These are phyloP conservation scores for Carex littledalei DNA, from an alignment of 176 grass and related monocot species.

Conservation along the genomic window DNA sequence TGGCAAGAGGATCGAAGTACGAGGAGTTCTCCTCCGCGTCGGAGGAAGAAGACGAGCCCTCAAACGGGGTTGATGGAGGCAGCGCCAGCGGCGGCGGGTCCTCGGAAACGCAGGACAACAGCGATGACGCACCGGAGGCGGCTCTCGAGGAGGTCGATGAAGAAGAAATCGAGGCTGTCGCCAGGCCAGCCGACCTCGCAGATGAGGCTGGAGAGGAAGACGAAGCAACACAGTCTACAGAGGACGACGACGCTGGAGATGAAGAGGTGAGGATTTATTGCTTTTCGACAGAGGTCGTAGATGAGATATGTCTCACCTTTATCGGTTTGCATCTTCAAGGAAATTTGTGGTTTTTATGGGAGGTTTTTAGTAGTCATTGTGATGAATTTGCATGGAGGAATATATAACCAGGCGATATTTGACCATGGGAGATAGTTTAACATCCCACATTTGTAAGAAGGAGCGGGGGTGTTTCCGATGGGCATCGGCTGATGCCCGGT, in stretches of 20 bases:
- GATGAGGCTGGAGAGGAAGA: constrained; percentile 24
- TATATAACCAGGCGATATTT: background rate
- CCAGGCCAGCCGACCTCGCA: constrained; percentile 25
- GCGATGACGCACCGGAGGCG: background rate
- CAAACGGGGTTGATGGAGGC: constrained; percentile 29
- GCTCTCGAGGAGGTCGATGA: constrained; percentile 52
- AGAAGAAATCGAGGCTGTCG: constrained; percentile 70
- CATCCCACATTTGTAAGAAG: background rate
- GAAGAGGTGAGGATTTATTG: constrained; percentile 33
- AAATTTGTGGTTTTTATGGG: background rate
- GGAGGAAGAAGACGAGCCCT: constrained; percentile 45
- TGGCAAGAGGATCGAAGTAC: constrained; percentile 62
- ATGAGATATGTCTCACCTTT: background rate
- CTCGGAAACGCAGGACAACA: constrained; percentile 28
- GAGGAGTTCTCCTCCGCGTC: constrained; percentile 46
- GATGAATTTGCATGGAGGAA: background rate
- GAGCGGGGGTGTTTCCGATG: no score
- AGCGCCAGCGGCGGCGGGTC: constrained; percentile 23
- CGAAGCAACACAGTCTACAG: constrained; percentile 42
- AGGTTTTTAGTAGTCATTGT: background rate
- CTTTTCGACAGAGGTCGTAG: background rate
- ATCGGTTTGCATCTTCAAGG: background rate
- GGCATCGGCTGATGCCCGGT: no score
- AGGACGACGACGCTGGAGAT: constrained; percentile 46
- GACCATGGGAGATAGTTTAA: background rate